Evolutionary conservation across 2,329 filamentous ascomycete species (phyloP), one percentile per base, ranked within the genome.

Genomic region (Scedosporium aurantiacum): DNA sequence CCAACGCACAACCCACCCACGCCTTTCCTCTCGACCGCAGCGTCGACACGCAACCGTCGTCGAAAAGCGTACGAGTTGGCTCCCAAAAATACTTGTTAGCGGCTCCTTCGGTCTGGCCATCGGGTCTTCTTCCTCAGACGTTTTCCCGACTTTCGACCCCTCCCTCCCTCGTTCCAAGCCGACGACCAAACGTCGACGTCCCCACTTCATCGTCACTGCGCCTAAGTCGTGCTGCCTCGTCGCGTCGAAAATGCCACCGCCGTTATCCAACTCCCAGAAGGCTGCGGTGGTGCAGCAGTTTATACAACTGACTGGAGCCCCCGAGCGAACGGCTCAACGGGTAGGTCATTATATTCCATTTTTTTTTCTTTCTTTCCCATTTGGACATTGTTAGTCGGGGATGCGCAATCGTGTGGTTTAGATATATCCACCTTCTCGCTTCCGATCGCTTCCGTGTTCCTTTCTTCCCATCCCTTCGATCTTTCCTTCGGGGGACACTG

Each of bases 281-380:
- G 78, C 74, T 70, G 67, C 70, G 47, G 62, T 76, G 65, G 68
- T 75, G 63, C 65, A 68, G 58, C 72, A 79, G 67, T 80, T 81
- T 64, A 67, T 75, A 58, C 64, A 69, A 58, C 66, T 76, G 56
- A 80, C 79, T 10, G 77, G 77, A 40, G 72, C 74, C 16, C 69
- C 70, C 16, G 78, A 79, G 60, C 74, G 76, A 63, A 72, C 70
- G 40, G 78, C 79, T 41, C 70, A 72, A 62, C 73, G 74, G 70
- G 79, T 81, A 74, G 66, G 76, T 75, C 52, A 56, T 37, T 52
- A 43, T 43, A 21, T 43, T 16, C 12, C 14, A 21, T 61, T n/a
- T 25, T n/a, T 57, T 37, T 27, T 41, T n/a, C 2, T 18, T 45
- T 45, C 16, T 27, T 45, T 16, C 37, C 18, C n/a, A 32, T n/a